Evolutionary conservation across 2,329 filamentous ascomycete genomes (phyloP), one percentile per base, ranked within the genome.

Genomic region (Neonectria sp.): DNA sequence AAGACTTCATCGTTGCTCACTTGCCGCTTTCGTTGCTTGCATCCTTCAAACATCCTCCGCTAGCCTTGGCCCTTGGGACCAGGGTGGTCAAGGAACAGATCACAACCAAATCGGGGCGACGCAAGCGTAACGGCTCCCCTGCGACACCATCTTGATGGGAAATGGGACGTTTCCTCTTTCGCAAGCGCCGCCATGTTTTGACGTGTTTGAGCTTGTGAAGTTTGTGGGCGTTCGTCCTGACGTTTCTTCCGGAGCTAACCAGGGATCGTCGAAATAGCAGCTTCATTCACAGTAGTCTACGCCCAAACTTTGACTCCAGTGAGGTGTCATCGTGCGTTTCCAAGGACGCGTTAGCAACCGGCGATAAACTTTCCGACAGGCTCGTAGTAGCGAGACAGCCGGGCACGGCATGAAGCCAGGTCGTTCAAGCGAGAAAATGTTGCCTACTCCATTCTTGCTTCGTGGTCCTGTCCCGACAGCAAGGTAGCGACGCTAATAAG

Each of bases 51-150:
- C 29, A 27, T 43, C 49, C 24, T 27, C 33, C 21, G 37, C 35
- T n/a, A 46, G 51, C 56, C 58, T 65, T 61, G 29, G 6, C 33
- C 56, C 52, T 61, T 61, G 37, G 4, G 33, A 29, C 24, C 25
- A 52, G 43, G 63, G 21, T 21, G 63, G 46, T 37, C 24, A 37
- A 43, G 31, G 45, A 56, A 71, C 43, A 64, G 73, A 75, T 73
- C 71, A 60, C 63, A 74, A 55, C 72, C 71, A 31, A 52, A 72
- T 73, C 58, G 60, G 62, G 37, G 68, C 55, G 58, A 65, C 55
- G 63, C 61, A 63, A 68, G 55, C 40, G 63, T 71, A 71, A 69
- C 73, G 66, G 55, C 60, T 68, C 58, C 71, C 71, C 65, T 75
- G 71, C 53, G 61, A 67, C 55, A 46, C 68, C 64, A 73, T 69